Evolutionary conservation across 1,284 basidiomycete genomes (phyloP).

Genomic region (Pseudozyma thailandica): DNA sequence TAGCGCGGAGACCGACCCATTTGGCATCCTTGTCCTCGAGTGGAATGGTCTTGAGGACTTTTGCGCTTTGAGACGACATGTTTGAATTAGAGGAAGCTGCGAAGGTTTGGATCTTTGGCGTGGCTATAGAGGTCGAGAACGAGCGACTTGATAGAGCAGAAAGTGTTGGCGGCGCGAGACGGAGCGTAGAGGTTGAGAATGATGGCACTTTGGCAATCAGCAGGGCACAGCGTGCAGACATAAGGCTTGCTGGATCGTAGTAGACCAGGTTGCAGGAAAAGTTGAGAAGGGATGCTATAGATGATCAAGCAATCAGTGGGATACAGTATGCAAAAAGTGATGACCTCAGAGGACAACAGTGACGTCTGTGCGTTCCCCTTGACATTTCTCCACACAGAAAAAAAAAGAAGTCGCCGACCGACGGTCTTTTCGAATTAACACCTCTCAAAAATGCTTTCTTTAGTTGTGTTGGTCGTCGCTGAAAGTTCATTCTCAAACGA

Average conservation of each 20-base stretch:
- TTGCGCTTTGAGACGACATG: slow-evolving; percentile 51
- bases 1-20: slow-evolving; percentile 63
- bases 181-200: background rate
- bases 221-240: slow-evolving; percentile 15
- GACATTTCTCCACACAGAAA: slow-evolving; percentile 10
- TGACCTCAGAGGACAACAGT: slow-evolving; percentile 18
- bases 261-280: background rate
- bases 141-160: background rate
- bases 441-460: background rate
- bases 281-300: background rate
- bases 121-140: slow-evolving; percentile 1
- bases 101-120: slow-evolving; percentile 4
- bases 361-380: slow-evolving; percentile 16
- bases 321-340: slow-evolving; percentile 4
- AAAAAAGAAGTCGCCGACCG: slow-evolving; percentile 6
- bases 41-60: slow-evolving; percentile 35
- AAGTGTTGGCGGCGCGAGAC: background rate
- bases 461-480: background rate
- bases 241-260: slow-evolving; percentile 1
- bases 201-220: slow-evolving; percentile 14
- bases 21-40: slow-evolving; percentile 59
- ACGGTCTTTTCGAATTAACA: background rate
- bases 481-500: background rate
- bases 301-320: background rate
- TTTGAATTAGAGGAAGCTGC: slow-evolving; percentile 7